A percentile compares a stretch with the other conserved stretches of the same genome.
Evolutionary conservation across 2,329 filamentous ascomycete species (phyloP).

Genomic region (Tolypocladium guangdongense): DNA sequence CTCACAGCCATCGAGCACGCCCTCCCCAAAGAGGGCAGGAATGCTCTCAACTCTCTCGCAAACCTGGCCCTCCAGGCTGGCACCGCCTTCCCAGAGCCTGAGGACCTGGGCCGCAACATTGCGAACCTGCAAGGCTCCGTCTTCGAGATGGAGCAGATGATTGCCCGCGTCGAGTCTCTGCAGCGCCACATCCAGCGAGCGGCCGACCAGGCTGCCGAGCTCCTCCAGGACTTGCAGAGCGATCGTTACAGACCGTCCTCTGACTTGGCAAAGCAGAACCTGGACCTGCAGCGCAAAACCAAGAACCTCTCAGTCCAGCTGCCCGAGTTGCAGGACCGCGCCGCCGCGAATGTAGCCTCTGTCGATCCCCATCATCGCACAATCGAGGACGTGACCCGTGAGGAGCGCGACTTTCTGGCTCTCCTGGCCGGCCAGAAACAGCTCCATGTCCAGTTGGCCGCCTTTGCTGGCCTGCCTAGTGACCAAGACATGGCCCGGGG

Average conservation of each 20-base stretch:
- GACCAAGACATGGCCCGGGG: slow-evolving; percentile 56
- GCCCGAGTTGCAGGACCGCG: slow-evolving; percentile 46
- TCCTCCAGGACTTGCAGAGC: slow-evolving; percentile 31
- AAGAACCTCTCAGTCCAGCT: slow-evolving; percentile 57
- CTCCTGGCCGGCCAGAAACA: slow-evolving; percentile 47
- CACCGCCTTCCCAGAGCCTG: slow-evolving; percentile 34
- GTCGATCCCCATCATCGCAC: slow-evolving; percentile 29
- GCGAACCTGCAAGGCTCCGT: slow-evolving; percentile 44
- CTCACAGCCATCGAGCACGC: slow-evolving; percentile 42
- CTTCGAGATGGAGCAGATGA: slow-evolving; percentile 44
- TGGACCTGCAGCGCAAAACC: slow-evolving; percentile 59
- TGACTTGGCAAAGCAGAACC: slow-evolving; percentile 57
- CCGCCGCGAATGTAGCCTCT: slow-evolving; percentile 28
- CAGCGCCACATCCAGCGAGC: slow-evolving; percentile 44
- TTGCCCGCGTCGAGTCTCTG: slow-evolving; percentile 43
- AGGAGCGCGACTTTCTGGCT: slow-evolving; percentile 47
- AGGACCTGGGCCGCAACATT: slow-evolving; percentile 39
- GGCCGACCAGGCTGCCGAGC: slow-evolving; percentile 23
- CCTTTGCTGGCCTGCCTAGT: slow-evolving; percentile 62
- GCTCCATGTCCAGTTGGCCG: slow-evolving; percentile 50
- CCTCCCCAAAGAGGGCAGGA: slow-evolving; percentile 42
- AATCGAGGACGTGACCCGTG: slow-evolving; percentile 45
- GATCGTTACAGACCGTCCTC: slow-evolving; percentile 42
- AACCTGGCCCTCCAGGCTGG: slow-evolving; percentile 38
- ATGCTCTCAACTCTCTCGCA: slow-evolving; percentile 48